A percentile compares a stretch with the other conserved stretches of the same genome.
Conservation (phyloP, 2,329 filamentous ascomycete species). For the Ophiocordyceps robertsii region DNA sequence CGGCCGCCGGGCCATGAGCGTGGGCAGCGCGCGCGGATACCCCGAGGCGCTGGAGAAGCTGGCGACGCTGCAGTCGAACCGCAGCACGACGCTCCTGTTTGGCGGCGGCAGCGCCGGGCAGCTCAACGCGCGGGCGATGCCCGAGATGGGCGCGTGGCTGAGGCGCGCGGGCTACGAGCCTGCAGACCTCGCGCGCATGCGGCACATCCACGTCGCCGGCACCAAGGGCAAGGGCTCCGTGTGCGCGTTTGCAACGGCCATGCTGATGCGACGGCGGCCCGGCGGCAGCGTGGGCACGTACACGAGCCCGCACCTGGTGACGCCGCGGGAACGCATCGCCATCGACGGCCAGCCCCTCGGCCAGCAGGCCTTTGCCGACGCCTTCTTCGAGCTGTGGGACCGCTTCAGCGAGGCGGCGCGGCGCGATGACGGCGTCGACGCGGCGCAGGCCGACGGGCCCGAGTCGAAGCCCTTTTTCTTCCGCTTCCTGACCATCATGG, state of each 20-base stretch:
- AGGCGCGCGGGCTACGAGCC: constrained; percentile 58
- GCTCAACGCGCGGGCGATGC: constrained; percentile 62
- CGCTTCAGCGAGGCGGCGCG: constrained; percentile 27
- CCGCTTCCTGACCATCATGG: constrained; percentile 78
- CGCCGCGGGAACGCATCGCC: constrained; percentile 72
- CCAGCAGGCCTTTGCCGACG: constrained; percentile 54
- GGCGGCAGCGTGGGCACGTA: constrained; percentile 52
- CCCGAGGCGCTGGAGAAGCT: constrained; percentile 61
- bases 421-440: constrained; percentile 12
- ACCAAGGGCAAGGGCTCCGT: constrained; percentile 93
- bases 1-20: neutral
- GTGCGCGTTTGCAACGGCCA: constrained; percentile 68
- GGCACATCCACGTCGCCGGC: constrained; percentile 70
- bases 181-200: constrained; percentile 26
- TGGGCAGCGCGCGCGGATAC: constrained; percentile 24
- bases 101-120: constrained; percentile 28
- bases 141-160: constrained; percentile 72
- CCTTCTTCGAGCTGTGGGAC: constrained; percentile 82
- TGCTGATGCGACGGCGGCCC: constrained; percentile 38
- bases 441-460: constrained; percentile 37
- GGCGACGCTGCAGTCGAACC: constrained; percentile 69
- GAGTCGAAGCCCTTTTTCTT: constrained; percentile 79
- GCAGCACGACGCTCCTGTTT: constrained; percentile 44
- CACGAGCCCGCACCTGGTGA: constrained; percentile 75
- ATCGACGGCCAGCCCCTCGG: constrained; percentile 61